phyloP scores from a whole-genome alignment of 2,329 filamentous ascomycete genomes.

The Berkeleyomyces rouxiae region DNA sequence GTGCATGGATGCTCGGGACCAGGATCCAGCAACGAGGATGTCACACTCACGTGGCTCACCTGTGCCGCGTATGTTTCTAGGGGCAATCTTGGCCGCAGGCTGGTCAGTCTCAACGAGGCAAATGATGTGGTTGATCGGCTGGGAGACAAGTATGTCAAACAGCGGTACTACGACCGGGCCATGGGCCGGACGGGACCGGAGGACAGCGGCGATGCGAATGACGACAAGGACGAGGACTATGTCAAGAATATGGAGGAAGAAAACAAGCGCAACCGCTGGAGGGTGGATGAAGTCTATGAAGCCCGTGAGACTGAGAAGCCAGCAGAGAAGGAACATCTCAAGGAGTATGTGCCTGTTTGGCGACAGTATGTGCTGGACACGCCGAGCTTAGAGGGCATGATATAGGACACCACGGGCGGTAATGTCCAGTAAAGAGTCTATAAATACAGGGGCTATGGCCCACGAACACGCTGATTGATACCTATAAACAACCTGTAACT shows the following conservation, averaged over 20 bases:
- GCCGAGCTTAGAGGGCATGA: neutral
- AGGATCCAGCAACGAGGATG: neutral
- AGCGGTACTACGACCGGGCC: conserved; percentile 21
- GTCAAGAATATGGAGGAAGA: neutral
- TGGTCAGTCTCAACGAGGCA: conserved; percentile 38
- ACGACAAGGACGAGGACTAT: neutral
- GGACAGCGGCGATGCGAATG: neutral
- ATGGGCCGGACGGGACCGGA: neutral
- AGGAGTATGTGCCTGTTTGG: neutral
- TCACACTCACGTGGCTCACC: neutral
- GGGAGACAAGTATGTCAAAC: conserved; percentile 30
- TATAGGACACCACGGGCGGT: neutral
- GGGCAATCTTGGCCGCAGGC: conserved; percentile 25
- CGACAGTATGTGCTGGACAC: neutral
- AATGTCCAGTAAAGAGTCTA: neutral
- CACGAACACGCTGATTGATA: too few relatives aligned
- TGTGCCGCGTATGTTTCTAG: conserved; percentile 6
- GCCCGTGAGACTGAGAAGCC: neutral
- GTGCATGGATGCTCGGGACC: neutral
- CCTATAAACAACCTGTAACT: too few relatives aligned
- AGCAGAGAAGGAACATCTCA: neutral
- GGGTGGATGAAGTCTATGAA: neutral
- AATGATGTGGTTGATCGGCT: conserved; percentile 41
- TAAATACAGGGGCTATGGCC: neutral
- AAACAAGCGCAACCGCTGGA: neutral